Evolutionary conservation across 768 basidiomycete species (phyloP).

Genomic region (Hydnomerulius pinastri): DNA sequence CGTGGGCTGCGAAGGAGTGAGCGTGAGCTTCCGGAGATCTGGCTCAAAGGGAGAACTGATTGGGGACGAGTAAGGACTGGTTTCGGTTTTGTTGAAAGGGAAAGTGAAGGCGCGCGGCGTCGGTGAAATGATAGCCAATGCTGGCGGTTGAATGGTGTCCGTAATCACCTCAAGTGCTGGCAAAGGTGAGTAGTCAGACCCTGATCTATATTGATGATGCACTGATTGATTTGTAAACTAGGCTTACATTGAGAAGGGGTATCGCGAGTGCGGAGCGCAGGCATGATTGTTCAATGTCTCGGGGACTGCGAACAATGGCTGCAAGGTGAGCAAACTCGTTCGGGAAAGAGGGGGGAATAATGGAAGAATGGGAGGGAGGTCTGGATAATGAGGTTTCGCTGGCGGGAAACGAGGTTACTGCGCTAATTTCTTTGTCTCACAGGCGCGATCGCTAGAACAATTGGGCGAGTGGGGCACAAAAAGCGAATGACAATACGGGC

Average conservation of each 20-base stretch:
- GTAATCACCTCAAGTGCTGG: constrained; percentile 77
- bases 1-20: constrained; percentile 44
- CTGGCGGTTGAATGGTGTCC: constrained; percentile 58
- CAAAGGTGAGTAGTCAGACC: constrained; percentile 16
- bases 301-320: constrained; percentile 33
- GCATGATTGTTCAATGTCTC: constrained; percentile 57
- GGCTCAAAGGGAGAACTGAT: constrained; percentile 74
- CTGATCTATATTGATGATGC: constrained; percentile 2
- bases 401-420: constrained; percentile 42
- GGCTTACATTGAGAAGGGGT: constrained; percentile 54
- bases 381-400: constrained; percentile 45
- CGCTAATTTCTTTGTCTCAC: constrained; percentile 53
- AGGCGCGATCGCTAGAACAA: constrained; percentile 54
- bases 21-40: constrained; percentile 51
- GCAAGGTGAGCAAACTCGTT: constrained; percentile 38
- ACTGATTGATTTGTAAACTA: neutral
- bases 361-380: constrained; percentile 29
- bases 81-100: constrained; percentile 37
- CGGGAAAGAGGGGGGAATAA: constrained; percentile 34
- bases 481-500: constrained; percentile 56
- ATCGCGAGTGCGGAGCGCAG: constrained; percentile 79
- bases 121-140: constrained; percentile 57
- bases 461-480: constrained; percentile 65
- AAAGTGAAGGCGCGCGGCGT: constrained; percentile 57
- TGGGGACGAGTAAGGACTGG: constrained; percentile 68